These are phyloP conservation scores for Gorgonomyces haynaldii DNA, from an alignment of 192 early-diverging fungal genomes.

Conservation along the genomic window DNA sequence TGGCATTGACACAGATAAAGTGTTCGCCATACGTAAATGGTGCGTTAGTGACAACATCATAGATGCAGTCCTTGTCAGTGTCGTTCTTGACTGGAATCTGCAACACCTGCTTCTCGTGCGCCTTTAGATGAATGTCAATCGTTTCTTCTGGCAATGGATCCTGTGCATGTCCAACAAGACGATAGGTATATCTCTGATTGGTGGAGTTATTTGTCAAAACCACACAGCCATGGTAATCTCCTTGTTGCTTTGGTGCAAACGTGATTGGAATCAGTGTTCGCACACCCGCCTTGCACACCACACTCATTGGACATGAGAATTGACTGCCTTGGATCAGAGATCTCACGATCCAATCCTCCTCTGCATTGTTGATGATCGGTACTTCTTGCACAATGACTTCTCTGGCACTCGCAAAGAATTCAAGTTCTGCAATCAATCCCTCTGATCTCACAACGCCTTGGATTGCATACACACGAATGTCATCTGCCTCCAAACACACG, in stretches of 20 bases:
- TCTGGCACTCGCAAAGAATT: slow-evolving; percentile 28
- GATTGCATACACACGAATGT: slow-evolving; percentile 33
- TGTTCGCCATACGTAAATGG: slow-evolving; percentile 13
- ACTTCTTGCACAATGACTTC: slow-evolving; percentile 36
- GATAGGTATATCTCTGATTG: slow-evolving; percentile 35
- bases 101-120: slow-evolving; percentile 8
- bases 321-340: slow-evolving; percentile 27
- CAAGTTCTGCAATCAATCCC: slow-evolving; percentile 34
- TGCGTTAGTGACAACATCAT: slow-evolving; percentile 32
- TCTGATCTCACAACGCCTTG: slow-evolving; percentile 34
- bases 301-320: slow-evolving; percentile 21
- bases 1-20: slow-evolving; percentile 14
- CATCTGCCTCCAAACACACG: slow-evolving; percentile 26
- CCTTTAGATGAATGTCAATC: slow-evolving; percentile 26
- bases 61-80: slow-evolving; percentile 21
- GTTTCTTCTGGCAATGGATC: slow-evolving; percentile 34
- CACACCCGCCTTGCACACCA: slow-evolving; percentile 20
- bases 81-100: slow-evolving; percentile 18
- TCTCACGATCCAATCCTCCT: slow-evolving; percentile 41
- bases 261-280: slow-evolving; percentile 21
- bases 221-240: slow-evolving; percentile 16
- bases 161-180: slow-evolving; percentile 23
- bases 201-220: slow-evolving; percentile 33
- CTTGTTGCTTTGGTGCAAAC: slow-evolving; percentile 23
- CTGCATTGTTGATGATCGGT: slow-evolving; percentile 39